These are phyloP conservation scores for Asterochloris sp. DNA, from an alignment of 139 green algal species.

Conservation along the genomic window DNA sequence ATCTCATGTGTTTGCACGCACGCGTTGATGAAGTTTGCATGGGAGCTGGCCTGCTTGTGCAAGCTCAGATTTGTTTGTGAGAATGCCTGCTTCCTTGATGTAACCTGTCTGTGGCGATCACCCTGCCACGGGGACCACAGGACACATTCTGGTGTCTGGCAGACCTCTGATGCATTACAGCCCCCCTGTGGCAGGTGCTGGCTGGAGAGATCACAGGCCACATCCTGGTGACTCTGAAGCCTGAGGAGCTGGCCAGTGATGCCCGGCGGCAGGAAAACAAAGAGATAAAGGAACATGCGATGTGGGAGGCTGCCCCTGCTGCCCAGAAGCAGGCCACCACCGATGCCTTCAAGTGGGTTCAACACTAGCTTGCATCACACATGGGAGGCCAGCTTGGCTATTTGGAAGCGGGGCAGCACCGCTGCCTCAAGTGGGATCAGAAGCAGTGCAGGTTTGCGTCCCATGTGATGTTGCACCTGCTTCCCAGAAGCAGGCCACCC, in stretches of 20 bases:
- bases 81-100: no score
- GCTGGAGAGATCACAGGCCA: conserved; percentile 30
- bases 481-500: conserved; percentile 65
- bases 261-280: conserved; percentile 70
- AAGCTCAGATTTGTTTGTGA: no score
- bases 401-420: neutral
- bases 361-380: neutral
- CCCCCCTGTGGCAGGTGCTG: conserved; percentile 34
- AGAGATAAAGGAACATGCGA: conserved; percentile 77
- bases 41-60: no score
- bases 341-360: conserved; percentile 80
- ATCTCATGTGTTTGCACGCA: no score
- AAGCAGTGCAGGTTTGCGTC: conserved; percentile 56
- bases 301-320: conserved; percentile 70
- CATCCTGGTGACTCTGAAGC: conserved; percentile 64
- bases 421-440: conserved; percentile 11
- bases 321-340: conserved; percentile 72
- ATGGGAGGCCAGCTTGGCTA: neutral
- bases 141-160: no score
- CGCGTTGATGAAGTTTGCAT: no score
- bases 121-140: no score
- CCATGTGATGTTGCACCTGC: conserved; percentile 70
- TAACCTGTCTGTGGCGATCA: no score
- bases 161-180: no score
- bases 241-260: conserved; percentile 91